Evolutionary conservation across 495 filamentous ascomycete genomes (phyloP).

Genomic region (Tricharina praecox): DNA sequence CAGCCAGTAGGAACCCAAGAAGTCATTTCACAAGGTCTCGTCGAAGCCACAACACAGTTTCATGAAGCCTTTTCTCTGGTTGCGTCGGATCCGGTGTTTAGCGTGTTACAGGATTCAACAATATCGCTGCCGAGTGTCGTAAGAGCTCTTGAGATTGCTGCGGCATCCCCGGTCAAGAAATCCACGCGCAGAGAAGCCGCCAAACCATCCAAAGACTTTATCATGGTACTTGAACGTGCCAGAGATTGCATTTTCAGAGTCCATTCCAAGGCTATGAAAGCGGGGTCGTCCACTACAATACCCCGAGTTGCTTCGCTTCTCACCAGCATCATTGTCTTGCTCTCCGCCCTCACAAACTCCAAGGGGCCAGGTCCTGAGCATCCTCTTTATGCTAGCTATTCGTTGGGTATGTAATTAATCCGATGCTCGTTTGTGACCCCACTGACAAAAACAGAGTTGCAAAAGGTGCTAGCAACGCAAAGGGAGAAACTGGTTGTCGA

Average conservation of each 20-base stretch:
- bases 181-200: conserved; percentile 13
- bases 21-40: conserved; percentile 34
- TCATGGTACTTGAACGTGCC: conserved; percentile 43
- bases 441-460: conserved; percentile 34
- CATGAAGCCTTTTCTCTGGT: conserved; percentile 49
- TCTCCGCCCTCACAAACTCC: conserved; percentile 41
- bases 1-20: conserved; percentile 31
- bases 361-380: conserved; percentile 33
- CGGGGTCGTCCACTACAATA: conserved; percentile 33
- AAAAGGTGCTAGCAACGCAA: conserved; percentile 42
- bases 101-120: conserved; percentile 72
- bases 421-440: too few species aligned
- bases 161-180: conserved; percentile 18
- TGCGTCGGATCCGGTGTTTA: conserved; percentile 65
- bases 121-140: conserved; percentile 25
- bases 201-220: conserved; percentile 32
- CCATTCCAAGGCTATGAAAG: conserved; percentile 36
- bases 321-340: conserved; percentile 44
- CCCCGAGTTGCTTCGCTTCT: conserved; percentile 43
- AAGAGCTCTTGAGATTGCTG: not conserved
- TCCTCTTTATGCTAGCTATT: conserved; percentile 40
- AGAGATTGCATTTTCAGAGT: conserved; percentile 42
- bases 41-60: conserved; percentile 42
- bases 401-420: conserved; percentile 30
- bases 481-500: conserved; percentile 40